These are phyloP conservation scores for Claviceps cyperi DNA, from an alignment of 2,329 filamentous ascomycete species.

Conservation along the genomic window DNA sequence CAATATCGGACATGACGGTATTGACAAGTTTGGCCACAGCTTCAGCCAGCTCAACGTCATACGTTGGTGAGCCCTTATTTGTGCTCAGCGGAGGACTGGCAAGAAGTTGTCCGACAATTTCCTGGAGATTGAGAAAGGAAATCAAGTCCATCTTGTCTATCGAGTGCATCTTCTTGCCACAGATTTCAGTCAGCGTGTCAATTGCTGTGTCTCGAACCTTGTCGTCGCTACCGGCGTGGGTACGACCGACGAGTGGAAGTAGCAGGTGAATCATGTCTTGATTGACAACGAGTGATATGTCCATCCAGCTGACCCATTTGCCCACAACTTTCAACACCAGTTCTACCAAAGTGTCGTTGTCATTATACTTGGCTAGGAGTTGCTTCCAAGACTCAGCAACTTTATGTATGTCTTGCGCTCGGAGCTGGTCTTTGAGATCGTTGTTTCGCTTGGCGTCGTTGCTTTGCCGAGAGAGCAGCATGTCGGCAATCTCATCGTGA, in stretches of 20 bases:
- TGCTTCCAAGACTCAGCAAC: conserved; percentile 86
- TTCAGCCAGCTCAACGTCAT: conserved; percentile 92
- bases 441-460: conserved; percentile 75
- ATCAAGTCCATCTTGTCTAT: conserved; percentile 92
- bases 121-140: conserved; percentile 70
- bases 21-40: conserved; percentile 93
- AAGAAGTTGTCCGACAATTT: conserved; percentile 75
- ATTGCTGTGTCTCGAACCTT: conserved; percentile 82
- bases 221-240: conserved; percentile 51
- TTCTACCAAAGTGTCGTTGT: conserved; percentile 62
- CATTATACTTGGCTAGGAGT: conserved; percentile 64
- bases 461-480: conserved; percentile 64
- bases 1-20: conserved; percentile 72
- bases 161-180: conserved; percentile 94
- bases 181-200: conserved; percentile 89
- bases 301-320: conserved; percentile 98
- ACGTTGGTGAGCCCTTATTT: conserved; percentile 65
- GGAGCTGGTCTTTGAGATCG: conserved; percentile 79
- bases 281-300: conserved; percentile 87
- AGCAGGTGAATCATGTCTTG: conserved; percentile 73
- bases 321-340: conserved; percentile 84
- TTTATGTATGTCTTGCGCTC: conserved; percentile 75
- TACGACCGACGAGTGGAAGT: conserved; percentile 73
- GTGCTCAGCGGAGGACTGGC: conserved; percentile 68
- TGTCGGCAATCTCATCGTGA: conserved; percentile 94